These are phyloP conservation scores for Theileria annulata DNA, from an alignment of 169 alveolate species.

Conservation along the genomic window DNA sequence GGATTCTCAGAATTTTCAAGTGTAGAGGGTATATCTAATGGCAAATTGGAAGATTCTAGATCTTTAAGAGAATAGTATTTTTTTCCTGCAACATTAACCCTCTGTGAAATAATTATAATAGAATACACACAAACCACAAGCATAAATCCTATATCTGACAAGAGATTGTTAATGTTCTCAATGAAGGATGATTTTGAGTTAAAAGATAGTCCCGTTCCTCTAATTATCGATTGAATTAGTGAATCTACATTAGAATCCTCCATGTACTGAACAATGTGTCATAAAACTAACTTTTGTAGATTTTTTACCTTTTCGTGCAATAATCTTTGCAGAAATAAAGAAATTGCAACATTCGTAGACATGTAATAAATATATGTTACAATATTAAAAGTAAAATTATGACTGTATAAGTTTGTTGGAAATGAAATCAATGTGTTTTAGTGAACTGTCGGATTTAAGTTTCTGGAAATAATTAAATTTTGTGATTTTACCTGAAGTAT, in stretches of 20 bases:
- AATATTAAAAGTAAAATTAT: slow-evolving; percentile 6
- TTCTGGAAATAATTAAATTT: neutral
- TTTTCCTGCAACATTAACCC: slow-evolving; percentile 34
- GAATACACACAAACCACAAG: slow-evolving; percentile 41
- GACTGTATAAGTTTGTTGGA: slow-evolving; percentile 51
- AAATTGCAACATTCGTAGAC: slow-evolving; percentile 55
- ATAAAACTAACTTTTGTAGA: neutral
- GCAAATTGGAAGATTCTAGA: slow-evolving; percentile 26
- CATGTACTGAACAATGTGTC: slow-evolving; percentile 38
- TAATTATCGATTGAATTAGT: slow-evolving; percentile 36
- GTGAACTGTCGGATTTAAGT: slow-evolving; percentile 40
- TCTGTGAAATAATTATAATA: neutral
- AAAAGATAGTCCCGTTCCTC: slow-evolving; percentile 59
- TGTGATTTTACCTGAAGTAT: slow-evolving; percentile 26
- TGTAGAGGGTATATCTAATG: neutral
- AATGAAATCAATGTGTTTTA: slow-evolving; percentile 56
- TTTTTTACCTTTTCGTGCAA: slow-evolving; percentile 42
- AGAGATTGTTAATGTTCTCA: slow-evolving; percentile 24
- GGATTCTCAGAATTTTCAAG: neutral
- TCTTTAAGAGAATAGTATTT: slow-evolving; percentile 53
- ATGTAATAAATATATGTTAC: slow-evolving; percentile 1
- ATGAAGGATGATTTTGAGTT: slow-evolving; percentile 33
- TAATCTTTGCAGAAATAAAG: slow-evolving; percentile 55
- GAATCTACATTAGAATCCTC: slow-evolving; percentile 34
- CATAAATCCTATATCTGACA: slow-evolving; percentile 57